phyloP scores from a whole-genome alignment of 2,329 filamentous ascomycete genomes.

The Alternaria conjuncta region DNA sequence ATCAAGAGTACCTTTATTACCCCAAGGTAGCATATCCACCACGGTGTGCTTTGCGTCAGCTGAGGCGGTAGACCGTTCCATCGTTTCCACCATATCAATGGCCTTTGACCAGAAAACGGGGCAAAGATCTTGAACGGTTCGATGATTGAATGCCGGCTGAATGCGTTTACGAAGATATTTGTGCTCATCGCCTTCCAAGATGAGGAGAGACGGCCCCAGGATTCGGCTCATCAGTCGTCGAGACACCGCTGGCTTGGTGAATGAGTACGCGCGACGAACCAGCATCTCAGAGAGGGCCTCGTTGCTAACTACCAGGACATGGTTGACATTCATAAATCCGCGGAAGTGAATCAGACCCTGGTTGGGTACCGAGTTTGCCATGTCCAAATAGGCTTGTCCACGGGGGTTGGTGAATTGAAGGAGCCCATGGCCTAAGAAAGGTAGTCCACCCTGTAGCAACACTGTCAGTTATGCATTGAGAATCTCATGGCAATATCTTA shows the following conservation, averaged over 20 bases:
- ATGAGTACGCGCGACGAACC: background rate
- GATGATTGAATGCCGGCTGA: background rate
- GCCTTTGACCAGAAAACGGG: conserved; percentile 2
- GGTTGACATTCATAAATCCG: background rate
- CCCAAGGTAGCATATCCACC: background rate
- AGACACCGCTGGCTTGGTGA: background rate
- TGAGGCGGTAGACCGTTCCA: background rate
- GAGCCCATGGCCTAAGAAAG: background rate
- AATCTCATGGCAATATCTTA: background rate
- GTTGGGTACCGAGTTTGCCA: background rate
- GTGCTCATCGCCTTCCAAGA: conserved; percentile 2
- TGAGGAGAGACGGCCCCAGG: background rate
- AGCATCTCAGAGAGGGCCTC: conserved; percentile 3
- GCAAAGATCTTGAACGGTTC: background rate
- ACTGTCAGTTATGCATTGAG: background rate
- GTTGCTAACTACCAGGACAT: background rate
- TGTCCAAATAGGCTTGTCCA: conserved; percentile 1
- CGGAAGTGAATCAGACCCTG: background rate
- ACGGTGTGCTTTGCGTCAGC: background rate
- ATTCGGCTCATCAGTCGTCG: background rate
- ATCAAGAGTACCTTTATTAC: background rate
- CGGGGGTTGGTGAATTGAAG: conserved; percentile 1
- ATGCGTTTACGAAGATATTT: background rate
- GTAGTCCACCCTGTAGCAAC: background rate
- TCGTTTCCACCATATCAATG: background rate